phyloP scores from a whole-genome alignment of 768 basidiomycete species.

The Trametes sanguinea region DNA sequence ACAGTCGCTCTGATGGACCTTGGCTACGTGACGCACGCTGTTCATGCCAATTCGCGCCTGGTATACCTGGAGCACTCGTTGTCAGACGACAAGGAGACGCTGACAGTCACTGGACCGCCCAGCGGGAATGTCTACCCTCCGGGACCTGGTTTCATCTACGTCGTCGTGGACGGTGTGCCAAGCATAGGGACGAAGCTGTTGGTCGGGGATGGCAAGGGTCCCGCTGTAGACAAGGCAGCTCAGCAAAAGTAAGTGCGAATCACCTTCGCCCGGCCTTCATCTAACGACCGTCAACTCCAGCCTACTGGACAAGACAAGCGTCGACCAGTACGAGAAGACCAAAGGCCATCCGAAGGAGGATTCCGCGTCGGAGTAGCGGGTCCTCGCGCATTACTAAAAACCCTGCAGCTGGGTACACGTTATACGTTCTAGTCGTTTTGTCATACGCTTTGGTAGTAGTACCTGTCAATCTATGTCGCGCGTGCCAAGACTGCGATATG shows the following conservation, averaged over 20 bases:
- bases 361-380: conserved; percentile 5
- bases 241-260: conserved; percentile 53
- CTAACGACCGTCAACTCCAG: conserved; percentile 32
- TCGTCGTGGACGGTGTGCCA: conserved; percentile 68
- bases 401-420: too few relatives aligned
- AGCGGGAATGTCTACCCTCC: conserved; percentile 70
- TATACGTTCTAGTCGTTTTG: not conserved
- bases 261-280: too few relatives aligned
- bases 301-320: conserved; percentile 47
- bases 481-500: too few relatives aligned
- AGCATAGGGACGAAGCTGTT: conserved; percentile 64
- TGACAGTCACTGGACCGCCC: conserved; percentile 68
- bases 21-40: conserved; percentile 78
- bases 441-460: not conserved
- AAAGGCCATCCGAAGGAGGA: conserved; percentile 25
- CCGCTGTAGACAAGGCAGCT: conserved; percentile 57
- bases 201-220: conserved; percentile 66
- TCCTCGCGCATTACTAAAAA: too few relatives aligned
- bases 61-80: conserved; percentile 60
- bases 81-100: conserved; percentile 44
- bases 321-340: conserved; percentile 51
- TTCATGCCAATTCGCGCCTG: conserved; percentile 74
- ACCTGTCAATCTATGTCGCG: not conserved
- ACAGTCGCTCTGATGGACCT: conserved; percentile 78
- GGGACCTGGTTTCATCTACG: conserved; percentile 75